These are phyloP conservation scores for Caryocar brasiliense DNA, from an alignment of 441 rosid genomes.

Conservation along the genomic window DNA sequence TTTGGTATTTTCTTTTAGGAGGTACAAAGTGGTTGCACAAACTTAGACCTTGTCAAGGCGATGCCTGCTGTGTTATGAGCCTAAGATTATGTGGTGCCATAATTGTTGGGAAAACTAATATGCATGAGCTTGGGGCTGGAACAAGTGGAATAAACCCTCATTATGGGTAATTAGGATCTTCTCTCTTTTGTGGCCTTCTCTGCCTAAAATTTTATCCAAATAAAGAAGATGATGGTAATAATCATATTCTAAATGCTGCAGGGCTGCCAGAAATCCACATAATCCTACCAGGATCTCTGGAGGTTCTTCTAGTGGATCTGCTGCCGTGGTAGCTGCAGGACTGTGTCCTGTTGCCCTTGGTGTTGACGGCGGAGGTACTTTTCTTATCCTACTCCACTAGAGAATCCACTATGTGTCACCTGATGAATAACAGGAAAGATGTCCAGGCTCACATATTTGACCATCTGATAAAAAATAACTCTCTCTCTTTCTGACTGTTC, in stretches of 20 bases:
- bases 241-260: constrained; percentile 9
- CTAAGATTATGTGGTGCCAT: constrained; percentile 63
- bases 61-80: constrained; percentile 49
- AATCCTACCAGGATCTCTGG: constrained; percentile 39
- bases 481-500: neutral
- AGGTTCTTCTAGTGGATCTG: constrained; percentile 77
- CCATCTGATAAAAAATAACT: neutral
- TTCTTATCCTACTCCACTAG: neutral
- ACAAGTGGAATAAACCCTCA: constrained; percentile 77
- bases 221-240: neutral
- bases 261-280: constrained; percentile 55
- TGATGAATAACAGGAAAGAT: too few relatives aligned
- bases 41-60: constrained; percentile 38
- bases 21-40: constrained; percentile 73
- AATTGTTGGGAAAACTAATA: constrained; percentile 63
- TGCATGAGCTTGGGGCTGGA: constrained; percentile 84
- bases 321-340: constrained; percentile 68
- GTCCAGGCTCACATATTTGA: too few relatives aligned
- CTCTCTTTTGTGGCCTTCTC: neutral
- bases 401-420: too few relatives aligned
- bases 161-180: constrained; percentile 33
- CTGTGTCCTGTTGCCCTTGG: constrained; percentile 72
- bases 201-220: neutral
- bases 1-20: constrained; percentile 21
- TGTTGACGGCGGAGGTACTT: constrained; percentile 72